Conservation (phyloP, 768 basidiomycete species). For the Lactarius sanguifluus region DNA sequence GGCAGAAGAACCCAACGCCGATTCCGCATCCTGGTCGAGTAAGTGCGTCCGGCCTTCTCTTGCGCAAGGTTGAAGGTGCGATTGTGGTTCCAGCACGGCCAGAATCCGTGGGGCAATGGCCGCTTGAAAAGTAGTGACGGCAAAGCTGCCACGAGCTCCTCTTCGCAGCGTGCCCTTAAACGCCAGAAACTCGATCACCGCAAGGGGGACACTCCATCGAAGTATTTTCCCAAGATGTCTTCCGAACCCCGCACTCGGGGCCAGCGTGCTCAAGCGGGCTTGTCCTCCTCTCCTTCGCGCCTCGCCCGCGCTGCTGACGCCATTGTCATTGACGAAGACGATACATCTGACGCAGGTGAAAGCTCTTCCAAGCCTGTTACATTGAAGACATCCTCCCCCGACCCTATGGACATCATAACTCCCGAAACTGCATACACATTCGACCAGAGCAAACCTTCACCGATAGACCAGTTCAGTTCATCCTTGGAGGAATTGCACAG, state of each 20-base stretch:
- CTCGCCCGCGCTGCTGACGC: neutral
- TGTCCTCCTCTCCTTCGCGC: conserved; percentile 10
- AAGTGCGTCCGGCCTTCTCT: neutral
- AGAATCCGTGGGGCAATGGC: conserved; percentile 6
- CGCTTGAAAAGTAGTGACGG: conserved; percentile 7
- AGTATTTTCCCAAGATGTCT: neutral
- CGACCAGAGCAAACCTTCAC: conserved; percentile 15
- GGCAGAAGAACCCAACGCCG: neutral
- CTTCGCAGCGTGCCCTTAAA: conserved; percentile 1
- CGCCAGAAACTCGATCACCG: conserved; percentile 9
- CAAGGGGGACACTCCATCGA: neutral
- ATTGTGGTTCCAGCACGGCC: neutral
- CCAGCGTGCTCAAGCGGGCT: neutral
- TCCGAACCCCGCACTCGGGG: neutral
- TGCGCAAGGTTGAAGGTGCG: conserved; percentile 6
- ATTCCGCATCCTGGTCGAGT: conserved; percentile 17
- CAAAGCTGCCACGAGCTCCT: neutral
- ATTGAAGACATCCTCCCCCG: conserved; percentile 13
- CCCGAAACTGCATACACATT: conserved; percentile 3
- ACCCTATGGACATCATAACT: conserved; percentile 18
- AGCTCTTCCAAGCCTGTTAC: neutral
- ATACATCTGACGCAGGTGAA: neutral
- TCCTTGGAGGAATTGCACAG: conserved; percentile 2
- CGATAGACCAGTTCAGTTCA: conserved; percentile 7
- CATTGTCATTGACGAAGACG: conserved; percentile 19